Base-by-base conservation (phyloP, 768 basidiomycete species). In the Mycena sanguinolenta region DNA sequence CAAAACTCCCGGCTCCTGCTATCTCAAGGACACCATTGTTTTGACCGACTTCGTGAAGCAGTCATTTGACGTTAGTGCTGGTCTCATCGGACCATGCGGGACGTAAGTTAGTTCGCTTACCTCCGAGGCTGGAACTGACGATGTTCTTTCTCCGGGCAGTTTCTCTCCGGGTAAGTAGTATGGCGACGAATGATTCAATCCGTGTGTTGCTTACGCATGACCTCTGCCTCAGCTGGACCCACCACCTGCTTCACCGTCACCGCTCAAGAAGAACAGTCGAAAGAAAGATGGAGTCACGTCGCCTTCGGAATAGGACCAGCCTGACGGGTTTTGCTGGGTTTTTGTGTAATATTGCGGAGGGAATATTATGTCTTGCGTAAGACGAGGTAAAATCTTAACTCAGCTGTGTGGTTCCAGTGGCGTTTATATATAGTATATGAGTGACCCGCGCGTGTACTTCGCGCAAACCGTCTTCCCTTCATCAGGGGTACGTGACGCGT, bases 211-310 rank as follows among this genome's bases (percentile, higher is more conserved):
- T 46, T 46, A 46, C 23, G 46, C 46, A 4, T 23, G n/a, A 46
- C 19, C n/a, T 46, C 46, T 46, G 21, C 46, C 21, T 23, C 23
- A 46, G 46, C 23, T 46, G 46, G 46, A 14, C 46, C 46, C 21
- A 46, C 46, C 46, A 46, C 46, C 46, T 46, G 46, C n/a, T 46
- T 46, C n/a, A 8, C 46, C 14, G 46, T 46, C 21, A 46, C 19
- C 46, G 46, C 46, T 46, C 23, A 46, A 46, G 46, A 46, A 46
- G 19, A 46, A 23, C 46, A 46, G 46, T 46, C 23, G 46, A 46
- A 46, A n/a, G 46, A 46, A 46, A 46, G 46, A 46, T 46, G 46
- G 46, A 46, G 46, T 46, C 46, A 46, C 46, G 21, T 46, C 46
- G 46, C 21, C 46, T n/a, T n/a, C n/a, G 23, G 46, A 46, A 23